A percentile compares a stretch with the other conserved stretches of the same genome.
phyloP scores from a whole-genome alignment of 2,329 filamentous ascomycete species.

The Colletotrichum plurivorum region DNA sequence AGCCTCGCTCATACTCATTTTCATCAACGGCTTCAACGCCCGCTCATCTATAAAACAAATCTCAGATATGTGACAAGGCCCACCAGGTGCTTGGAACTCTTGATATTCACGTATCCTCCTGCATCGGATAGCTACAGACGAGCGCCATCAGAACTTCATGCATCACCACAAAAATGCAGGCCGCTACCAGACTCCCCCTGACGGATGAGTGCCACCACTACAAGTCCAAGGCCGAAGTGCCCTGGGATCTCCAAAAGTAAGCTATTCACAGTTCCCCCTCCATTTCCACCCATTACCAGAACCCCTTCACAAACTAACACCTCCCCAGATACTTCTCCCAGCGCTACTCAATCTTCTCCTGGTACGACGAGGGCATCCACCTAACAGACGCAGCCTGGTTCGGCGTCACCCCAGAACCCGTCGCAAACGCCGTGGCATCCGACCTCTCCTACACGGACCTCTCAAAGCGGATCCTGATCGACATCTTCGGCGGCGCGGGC shows the following conservation, averaged over 20 bases:
- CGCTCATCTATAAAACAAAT: neutral
- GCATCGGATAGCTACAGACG: no score
- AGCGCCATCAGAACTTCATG: constrained; percentile 16
- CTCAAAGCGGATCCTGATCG: constrained; percentile 78
- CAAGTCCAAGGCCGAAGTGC: constrained; percentile 77
- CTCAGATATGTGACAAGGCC: constrained; percentile 9
- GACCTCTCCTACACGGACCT: constrained; percentile 74
- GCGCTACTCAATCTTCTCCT: constrained; percentile 87
- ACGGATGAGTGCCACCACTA: constrained; percentile 84
- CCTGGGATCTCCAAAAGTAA: constrained; percentile 89
- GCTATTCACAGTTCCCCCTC: no score
- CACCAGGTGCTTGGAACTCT: no score
- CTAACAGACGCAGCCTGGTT: constrained; percentile 98
- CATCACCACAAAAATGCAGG: constrained; percentile 52
- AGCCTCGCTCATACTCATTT: constrained; percentile 43
- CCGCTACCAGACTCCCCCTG: constrained; percentile 63
- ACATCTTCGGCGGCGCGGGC: constrained; percentile 92
- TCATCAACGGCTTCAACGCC: constrained; percentile 15
- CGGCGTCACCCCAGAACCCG: constrained; percentile 92
- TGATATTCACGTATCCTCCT: no score
- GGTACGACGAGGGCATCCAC: constrained; percentile 88
- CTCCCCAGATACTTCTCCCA: constrained; percentile 86
- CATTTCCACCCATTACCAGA: no score
- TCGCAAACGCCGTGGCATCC: constrained; percentile 85
- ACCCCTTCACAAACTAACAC: neutral